phyloP scores from a whole-genome alignment of 257 asterid genomes.

The Nicotiana paniculata region DNA sequence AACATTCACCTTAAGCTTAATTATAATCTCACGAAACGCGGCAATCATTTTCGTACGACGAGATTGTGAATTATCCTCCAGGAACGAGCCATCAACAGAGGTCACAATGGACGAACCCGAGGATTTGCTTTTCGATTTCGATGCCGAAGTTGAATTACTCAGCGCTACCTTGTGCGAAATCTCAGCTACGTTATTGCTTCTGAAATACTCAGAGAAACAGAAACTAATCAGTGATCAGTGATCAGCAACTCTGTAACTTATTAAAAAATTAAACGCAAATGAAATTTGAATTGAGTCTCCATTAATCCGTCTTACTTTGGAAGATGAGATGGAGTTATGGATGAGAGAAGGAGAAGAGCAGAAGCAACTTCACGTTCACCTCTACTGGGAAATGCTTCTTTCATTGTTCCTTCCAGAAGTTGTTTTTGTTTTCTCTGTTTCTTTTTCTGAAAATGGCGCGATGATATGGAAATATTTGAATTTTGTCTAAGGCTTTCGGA shows the following conservation, averaged over 20 bases:
- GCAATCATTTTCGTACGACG: background rate
- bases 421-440: background rate
- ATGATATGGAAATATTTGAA: background rate
- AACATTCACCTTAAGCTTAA: background rate
- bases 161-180: background rate
- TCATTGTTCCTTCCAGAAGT: background rate
- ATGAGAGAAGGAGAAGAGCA: conserved; percentile 5
- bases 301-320: background rate
- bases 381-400: conserved; percentile 5
- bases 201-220: background rate
- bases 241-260: background rate
- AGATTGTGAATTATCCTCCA: conserved; percentile 2
- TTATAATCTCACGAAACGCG: background rate
- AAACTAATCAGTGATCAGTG: background rate
- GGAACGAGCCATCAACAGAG: background rate
- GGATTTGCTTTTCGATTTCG: background rate
- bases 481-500: background rate
- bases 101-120: conserved; percentile 5
- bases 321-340: background rate
- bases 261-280: background rate
- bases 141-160: background rate
- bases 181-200: background rate
- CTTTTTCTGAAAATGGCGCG: background rate
- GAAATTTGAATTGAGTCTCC: background rate
- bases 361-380: conserved; percentile 10